Base-by-base conservation (phyloP, 495 filamentous ascomycete genomes). In the Xylaria cubensis region DNA sequence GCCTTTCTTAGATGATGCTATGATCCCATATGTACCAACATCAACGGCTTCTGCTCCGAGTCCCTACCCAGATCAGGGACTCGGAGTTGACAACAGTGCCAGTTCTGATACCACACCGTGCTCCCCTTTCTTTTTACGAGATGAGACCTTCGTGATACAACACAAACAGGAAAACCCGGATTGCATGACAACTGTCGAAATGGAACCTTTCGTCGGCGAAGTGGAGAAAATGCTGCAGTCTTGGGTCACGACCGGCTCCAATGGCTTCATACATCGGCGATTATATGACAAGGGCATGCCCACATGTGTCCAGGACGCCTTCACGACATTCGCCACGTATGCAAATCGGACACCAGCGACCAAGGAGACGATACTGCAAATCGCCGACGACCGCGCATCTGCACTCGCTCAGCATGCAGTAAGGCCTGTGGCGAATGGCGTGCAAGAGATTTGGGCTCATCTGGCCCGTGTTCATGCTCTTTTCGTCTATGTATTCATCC, bases 251-350 rank as follows among this genome's bases (percentile, higher is more conserved):
- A 66, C 73, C 6, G 80, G 79, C 8, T 73, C 72, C 63, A 78
- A 67, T 48, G 69, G 74, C 21, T 80, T 86, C 53, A 79, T 85
- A 12, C 85, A 87, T 67, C 75, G 72, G 5, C 77, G 76, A n/a
- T 63, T 84, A 7, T 84, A 83, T 63, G 51, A 70, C 6, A 67
- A 56, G 5, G 64, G 67, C 26, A 71, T 83, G 34, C 82, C 84
- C 0, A 67, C 56, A 1, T 69, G 77, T 29, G 73, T 86, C 8
- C 77, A 78, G 26, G 69, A 80, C 65, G 73, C 75, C 78, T 73
- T 75, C 46, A 73, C 80, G 26, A 39, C 72, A 67, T 24, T 78
- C 74, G 32, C 77, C 21, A 62, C 79, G 51, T 76, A 82, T 75
- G 59, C 78, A 67, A 12, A 67, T 19, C 34, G 70, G 64, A 68